Conservation (phyloP, 2,329 filamentous ascomycete genomes). For the Parascedosporium putredinis region DNA sequence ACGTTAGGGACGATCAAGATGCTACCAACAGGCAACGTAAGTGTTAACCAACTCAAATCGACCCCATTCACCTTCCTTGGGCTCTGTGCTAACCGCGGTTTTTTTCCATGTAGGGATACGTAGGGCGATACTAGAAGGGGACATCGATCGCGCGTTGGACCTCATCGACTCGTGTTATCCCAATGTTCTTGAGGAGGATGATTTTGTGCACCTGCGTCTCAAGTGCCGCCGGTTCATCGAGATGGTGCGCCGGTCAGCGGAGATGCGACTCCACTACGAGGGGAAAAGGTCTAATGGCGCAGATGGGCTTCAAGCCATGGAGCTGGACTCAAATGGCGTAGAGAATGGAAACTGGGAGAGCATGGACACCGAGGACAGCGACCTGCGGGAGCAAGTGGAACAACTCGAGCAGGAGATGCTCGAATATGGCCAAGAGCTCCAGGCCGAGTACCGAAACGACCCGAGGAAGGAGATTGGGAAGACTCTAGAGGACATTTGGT, state of each 20-base stretch:
- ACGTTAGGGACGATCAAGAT: conserved; percentile 72
- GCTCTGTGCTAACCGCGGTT: too few species aligned
- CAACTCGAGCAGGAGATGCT: conserved; percentile 59
- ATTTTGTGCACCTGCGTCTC: conserved; percentile 78
- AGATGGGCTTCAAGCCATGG: conserved; percentile 38
- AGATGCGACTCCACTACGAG: conserved; percentile 42
- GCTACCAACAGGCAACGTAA: conserved; percentile 77
- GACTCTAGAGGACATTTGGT: conserved; percentile 74
- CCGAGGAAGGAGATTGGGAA: conserved; percentile 59
- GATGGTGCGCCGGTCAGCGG: conserved; percentile 70
- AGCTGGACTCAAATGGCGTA: conserved; percentile 40
- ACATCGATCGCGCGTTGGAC: conserved; percentile 84
- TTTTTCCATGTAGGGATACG: conserved; percentile 56
- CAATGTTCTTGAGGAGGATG: conserved; percentile 66
- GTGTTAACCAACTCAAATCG: conserved; percentile 17
- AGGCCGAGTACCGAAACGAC: conserved; percentile 66
- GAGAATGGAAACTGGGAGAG: conserved; percentile 30
- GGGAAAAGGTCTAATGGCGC: conserved; percentile 32
- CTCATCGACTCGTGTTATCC: conserved; percentile 71
- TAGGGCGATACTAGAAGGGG: conserved; percentile 75
- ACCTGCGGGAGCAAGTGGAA: conserved; percentile 21
- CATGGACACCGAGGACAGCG: conserved; percentile 44
- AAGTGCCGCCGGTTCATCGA: conserved; percentile 90
- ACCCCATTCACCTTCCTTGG: too few species aligned
- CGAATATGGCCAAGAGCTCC: conserved; percentile 67